Evolutionary conservation across 768 basidiomycete species (phyloP), one percentile per base, ranked within the genome.

Genomic region (Leccinum pellstonianum): DNA sequence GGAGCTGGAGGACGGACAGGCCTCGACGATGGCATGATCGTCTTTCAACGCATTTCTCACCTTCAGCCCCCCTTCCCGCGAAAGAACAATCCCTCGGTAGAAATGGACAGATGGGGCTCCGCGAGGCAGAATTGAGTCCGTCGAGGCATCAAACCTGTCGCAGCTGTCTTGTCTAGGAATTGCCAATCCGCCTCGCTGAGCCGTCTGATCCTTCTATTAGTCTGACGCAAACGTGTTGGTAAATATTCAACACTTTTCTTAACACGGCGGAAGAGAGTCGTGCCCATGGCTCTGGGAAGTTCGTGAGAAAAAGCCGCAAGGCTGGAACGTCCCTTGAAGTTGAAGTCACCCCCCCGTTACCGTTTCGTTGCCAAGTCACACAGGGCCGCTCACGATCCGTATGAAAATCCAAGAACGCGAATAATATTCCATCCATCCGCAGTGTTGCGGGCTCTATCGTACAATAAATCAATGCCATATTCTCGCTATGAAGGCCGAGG

Each of bases 391-490:
- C 37, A 52, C 4, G 46, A 31, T 37, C 43, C 46, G 0, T 31
- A 55, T 56, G 52, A 38, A 47, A 41, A 69, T 52, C 65, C 69
- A 70, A 70, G 67, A 70, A 62, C 63, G 38, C 64, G 33, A 69
- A 71, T 69, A 62, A 59, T 68, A 72, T 72, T 72, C 71, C 71
- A 70, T 71, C 70, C 70, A 41, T 71, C 62, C 68, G 70, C 66
- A 59, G 10, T 29, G 51, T 2, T 12, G 60, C 62, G 60, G 57
- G 41, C 56, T 72, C 66, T 72, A 72, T 69, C 65, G 71, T 72
- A 72, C 71, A 72, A 73, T 74, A 71, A 74, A 63, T 71, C 70
- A 71, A 72, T 74, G 72, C 72, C 61, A 71, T 64, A 70, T 62
- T 70, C 62, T 69, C 72, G 60, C 56, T 19, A 21, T 50, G 54